These are phyloP conservation scores for Amaranthus cruentus DNA, from an alignment of 148 eudicot genomes.

Conservation along the genomic window DNA sequence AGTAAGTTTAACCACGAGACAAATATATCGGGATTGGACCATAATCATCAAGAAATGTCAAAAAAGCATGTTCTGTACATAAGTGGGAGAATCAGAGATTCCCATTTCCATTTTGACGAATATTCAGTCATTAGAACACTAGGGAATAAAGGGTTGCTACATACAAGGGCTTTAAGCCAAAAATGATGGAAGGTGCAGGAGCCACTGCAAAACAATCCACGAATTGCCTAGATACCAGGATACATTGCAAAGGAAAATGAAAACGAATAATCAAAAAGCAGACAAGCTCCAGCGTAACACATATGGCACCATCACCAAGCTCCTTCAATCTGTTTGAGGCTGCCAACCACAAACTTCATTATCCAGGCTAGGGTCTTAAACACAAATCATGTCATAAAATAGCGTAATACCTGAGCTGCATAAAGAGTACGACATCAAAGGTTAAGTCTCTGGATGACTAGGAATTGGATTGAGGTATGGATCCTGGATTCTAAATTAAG, in stretches of 20 bases:
- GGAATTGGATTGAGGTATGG: not conserved
- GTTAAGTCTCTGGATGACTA: slow-evolving; percentile 8
- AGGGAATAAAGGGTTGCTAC: slow-evolving; percentile 13
- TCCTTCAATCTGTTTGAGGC: slow-evolving; percentile 2
- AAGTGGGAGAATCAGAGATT: slow-evolving; percentile 17
- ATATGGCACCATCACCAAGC: slow-evolving; percentile 11
- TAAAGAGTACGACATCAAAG: not conserved
- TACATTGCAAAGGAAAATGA: slow-evolving; percentile 6
- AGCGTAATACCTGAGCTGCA: slow-evolving; percentile 9
- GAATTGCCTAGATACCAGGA: slow-evolving; percentile 6
- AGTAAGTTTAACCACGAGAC: too few relatives aligned
- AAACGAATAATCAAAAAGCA: slow-evolving; percentile 5
- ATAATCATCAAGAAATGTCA: not conserved
- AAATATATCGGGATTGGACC: too few relatives aligned
- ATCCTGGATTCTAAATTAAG: not conserved
- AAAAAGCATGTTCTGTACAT: slow-evolving; percentile 3
- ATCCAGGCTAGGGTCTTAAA: not conserved
- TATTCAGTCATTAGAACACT: slow-evolving; percentile 10
- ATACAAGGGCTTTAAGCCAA: slow-evolving; percentile 18
- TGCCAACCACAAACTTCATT: slow-evolving; percentile 1
- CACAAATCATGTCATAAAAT: not conserved
- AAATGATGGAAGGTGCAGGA: slow-evolving; percentile 3
- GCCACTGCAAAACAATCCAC: slow-evolving; percentile 15
- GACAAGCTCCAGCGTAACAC: slow-evolving; percentile 15
- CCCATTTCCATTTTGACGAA: slow-evolving; percentile 18